These are phyloP conservation scores for Penicillium arizonense DNA, from an alignment of 495 filamentous ascomycete genomes.

Conservation along the genomic window DNA sequence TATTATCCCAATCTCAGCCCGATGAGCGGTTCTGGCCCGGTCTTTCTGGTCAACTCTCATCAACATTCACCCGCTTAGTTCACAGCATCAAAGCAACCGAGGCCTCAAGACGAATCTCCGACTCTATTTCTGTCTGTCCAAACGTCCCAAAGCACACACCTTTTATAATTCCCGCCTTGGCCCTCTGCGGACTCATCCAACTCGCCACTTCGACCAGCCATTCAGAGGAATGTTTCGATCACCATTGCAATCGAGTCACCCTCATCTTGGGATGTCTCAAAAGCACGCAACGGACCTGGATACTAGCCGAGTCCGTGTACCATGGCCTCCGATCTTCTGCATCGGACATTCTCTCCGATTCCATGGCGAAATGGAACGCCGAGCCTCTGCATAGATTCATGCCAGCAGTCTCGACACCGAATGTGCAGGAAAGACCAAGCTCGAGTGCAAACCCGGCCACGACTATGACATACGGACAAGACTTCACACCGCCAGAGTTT, in stretches of 20 bases:
- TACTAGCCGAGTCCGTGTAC: constrained; percentile 29
- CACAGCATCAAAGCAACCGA: constrained; percentile 46
- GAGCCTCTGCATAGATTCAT: constrained; percentile 27
- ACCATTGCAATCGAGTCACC: constrained; percentile 41
- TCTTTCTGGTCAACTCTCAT: constrained; percentile 30
- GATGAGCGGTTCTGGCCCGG: constrained; percentile 29
- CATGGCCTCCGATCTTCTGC: constrained; percentile 29
- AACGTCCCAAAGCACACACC: constrained; percentile 39
- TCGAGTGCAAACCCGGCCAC: constrained; percentile 13
- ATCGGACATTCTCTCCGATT: constrained; percentile 32
- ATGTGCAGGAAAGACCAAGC: constrained; percentile 16
- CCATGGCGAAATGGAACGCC: constrained; percentile 32
- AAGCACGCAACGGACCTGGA: constrained; percentile 34
- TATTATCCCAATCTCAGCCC: constrained; percentile 21
- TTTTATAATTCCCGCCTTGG: constrained; percentile 31
- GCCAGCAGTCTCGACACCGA: constrained; percentile 19
- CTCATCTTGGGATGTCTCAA: constrained; percentile 41
- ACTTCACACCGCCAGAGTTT: constrained; percentile 27
- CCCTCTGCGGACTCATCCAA: constrained; percentile 40
- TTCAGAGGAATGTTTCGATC: constrained; percentile 39
- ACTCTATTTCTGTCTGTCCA: constrained; percentile 38
- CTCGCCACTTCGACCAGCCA: constrained; percentile 36
- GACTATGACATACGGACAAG: constrained; percentile 24
- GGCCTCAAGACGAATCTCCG: constrained; percentile 38
- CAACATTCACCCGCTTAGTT: constrained; percentile 36